Base-by-base conservation (phyloP, 257 asterid genomes). In the Solanum pennellii region DNA sequence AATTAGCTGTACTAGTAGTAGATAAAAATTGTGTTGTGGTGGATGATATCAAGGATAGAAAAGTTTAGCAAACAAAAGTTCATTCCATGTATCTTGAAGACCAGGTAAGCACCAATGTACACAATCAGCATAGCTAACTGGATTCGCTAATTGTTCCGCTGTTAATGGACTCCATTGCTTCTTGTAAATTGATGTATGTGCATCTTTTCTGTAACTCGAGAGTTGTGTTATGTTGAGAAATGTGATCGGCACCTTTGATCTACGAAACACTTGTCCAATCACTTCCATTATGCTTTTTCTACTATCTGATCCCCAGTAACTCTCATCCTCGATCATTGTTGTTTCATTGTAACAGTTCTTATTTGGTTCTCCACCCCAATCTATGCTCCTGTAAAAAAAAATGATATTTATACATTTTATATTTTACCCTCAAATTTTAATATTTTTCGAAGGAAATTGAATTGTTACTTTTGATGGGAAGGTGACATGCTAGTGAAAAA, bases 81-180 rank as follows among this genome's bases (percentile, higher is more conserved):
- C 94, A 47, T 94, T 96, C 99, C 99, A 96, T 68, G 93, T 93
- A 66, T 96, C 99, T 44, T 91, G 98, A 44, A 96, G 87, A 16
- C 99, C 99, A 2, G 99, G 98, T 56, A 95, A 86, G 71, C 99
- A 96, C 99, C 99, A 96, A 45, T 96, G 99, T 6, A 93, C 90
- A 91, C 99, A 96, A 76, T 96, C 98, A 1, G 99, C 97, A 27
- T 92, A 94, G 88, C 93, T 90, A 7, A 14, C 83, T 1, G 98
- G 97, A 60, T 93, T 89, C 0, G 93, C 94, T 2, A 88, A 62
- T 83, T 95, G 93, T 83, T 92, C 83, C 4, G 88, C 83, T 0
- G 95, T 93, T 23, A 95, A 77, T 3, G 90, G 94, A 21, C 79
- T 87, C 93, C 91, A 93, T 29, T 89, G 94, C 44, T 89, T 85